Evolutionary conservation across 306 rosid genomes (phyloP), one percentile per base, ranked within the genome.

Genomic region (Fragaria nilgerrensis): DNA sequence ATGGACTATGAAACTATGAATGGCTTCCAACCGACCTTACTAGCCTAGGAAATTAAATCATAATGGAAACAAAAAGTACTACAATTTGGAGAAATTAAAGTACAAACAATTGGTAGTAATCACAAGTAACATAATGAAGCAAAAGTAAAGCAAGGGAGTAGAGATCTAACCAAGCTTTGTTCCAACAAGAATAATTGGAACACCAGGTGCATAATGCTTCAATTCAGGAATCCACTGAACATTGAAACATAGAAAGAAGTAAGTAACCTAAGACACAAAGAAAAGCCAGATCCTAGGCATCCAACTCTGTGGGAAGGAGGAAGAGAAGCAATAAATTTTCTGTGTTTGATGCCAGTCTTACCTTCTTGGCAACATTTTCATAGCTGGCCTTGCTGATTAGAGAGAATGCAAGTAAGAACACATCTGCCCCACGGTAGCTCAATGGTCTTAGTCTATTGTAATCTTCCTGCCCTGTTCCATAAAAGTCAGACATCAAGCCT

Each of bases 401-500:
- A 74, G 98, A 94, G 84, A 94, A 94, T 22, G 96, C 93, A 72
- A 94, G 94, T 75, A 94, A 88, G 87, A 94, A 92, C 48, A 94
- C 98, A 87, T 94, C 98, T 13, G 98, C 98, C 75, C 97, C 98
- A 63, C 97, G 93, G 78, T 94, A 94, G 90, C 98, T 94, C 82
- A 94, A 88, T 47, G 98, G 98, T 80, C 98, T 85, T 78, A 94
- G 87, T 86, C 97, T 89, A 82, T 94, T 92, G 86, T 94, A 94
- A 82, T 94, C 98, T 88, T 94, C 98, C 85, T 94, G 98, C 80
- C 98, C 98, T 94, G 93, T 85, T 82, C 52, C 73, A 86, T 66
- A 71, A 85, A 63, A 83, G 78, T 45, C 80, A 84, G 80, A 72
- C 78, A 82, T 82, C 70, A 90, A 76, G 71, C 58, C 77, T 49